Base-by-base conservation (phyloP, 164 flowering plant genomes). In the Echeveria elegans region DNA sequence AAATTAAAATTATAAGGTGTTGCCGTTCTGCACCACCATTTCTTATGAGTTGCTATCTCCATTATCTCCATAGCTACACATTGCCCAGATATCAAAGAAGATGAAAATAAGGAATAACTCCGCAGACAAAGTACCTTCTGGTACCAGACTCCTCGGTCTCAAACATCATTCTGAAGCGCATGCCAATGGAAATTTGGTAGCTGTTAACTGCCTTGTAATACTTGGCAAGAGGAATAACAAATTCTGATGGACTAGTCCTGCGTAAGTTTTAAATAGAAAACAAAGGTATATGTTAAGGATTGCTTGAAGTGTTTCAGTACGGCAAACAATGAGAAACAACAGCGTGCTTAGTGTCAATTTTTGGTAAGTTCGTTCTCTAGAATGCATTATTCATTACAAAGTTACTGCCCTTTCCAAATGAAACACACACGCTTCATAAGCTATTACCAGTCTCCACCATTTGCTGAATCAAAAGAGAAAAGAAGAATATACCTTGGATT, bases 211-310 rank as follows among this genome's bases (percentile, higher is more conserved):
- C 89, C 78, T 87, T 91, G 85, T 88, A 86, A 77, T 87, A 94
- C 78, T 94, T 94, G 72, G 99, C 97, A 47, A 94, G 80, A 47
- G 99, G 96, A 58, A 94, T 83, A 45, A 94, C 96, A 77, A 92
- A 95, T 72, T 95, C 99, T n/a, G 99, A 94, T 38, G 96, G 97
- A 75, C 97, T 94, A 62, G 97, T 91, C 81, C 99, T 94, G 84
- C 71, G 66, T 6, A 48, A 21, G 47, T 14, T 43, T 16, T 21
- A 50, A 66, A 12, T 28, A 53, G 21, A 52, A 48, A 21, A 1
- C 29, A 52, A 53, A 21, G 31, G 28, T 52, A 19, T 52, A 68
- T 26, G 37, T 66, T 56, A 18, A 2, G 60, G 40, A 66, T 47
- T 52, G 30, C 28, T 36, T 12, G 32, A 26, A 28, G 21, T 14